Conservation (phyloP, 2,329 filamentous ascomycete genomes). For the Canariomyces notabilis region DNA sequence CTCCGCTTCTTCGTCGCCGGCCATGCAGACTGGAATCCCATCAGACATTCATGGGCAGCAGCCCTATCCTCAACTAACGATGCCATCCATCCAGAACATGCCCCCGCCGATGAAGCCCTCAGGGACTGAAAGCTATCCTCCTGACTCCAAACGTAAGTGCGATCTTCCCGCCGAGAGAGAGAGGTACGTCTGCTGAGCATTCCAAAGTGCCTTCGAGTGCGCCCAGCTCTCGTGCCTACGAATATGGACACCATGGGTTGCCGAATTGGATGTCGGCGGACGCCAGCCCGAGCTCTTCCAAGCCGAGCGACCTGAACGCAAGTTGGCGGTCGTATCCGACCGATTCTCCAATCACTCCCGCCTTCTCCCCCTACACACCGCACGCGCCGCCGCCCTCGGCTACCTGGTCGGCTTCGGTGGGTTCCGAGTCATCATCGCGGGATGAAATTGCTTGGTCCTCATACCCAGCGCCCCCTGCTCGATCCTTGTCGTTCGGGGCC, state of each 20-base stretch:
- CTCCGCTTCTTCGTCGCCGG: slow-evolving; percentile 47
- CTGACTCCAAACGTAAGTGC: slow-evolving; percentile 42
- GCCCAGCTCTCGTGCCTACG: slow-evolving; percentile 33
- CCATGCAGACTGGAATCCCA: slow-evolving; percentile 38
- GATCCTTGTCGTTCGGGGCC: slow-evolving; percentile 46
- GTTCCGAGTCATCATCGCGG: slow-evolving; percentile 36
- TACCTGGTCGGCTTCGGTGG: slow-evolving; percentile 37
- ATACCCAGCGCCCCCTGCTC: slow-evolving; percentile 37
- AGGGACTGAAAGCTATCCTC: slow-evolving; percentile 34
- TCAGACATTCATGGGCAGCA: slow-evolving; percentile 38
- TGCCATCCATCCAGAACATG: slow-evolving; percentile 43
- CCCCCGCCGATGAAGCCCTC: slow-evolving; percentile 39
- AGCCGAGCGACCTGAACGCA: slow-evolving; percentile 38
- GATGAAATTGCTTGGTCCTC: slow-evolving; percentile 43
- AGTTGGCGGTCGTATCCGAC: slow-evolving; percentile 48
- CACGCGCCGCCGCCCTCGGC: slow-evolving; percentile 35
- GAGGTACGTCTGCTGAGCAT: slow-evolving; percentile 23
- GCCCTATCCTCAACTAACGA: slow-evolving; percentile 39
- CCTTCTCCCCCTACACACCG: slow-evolving; percentile 46
- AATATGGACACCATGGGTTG: slow-evolving; percentile 36
- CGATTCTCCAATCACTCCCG: slow-evolving; percentile 46
- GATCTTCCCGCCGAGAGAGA: background rate
- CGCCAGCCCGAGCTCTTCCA: slow-evolving; percentile 36
- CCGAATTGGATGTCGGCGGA: slow-evolving; percentile 44
- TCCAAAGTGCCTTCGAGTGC: slow-evolving; percentile 33